Conservation (phyloP, 2,329 filamentous ascomycete species). For the Metarhizium brunneum region DNA sequence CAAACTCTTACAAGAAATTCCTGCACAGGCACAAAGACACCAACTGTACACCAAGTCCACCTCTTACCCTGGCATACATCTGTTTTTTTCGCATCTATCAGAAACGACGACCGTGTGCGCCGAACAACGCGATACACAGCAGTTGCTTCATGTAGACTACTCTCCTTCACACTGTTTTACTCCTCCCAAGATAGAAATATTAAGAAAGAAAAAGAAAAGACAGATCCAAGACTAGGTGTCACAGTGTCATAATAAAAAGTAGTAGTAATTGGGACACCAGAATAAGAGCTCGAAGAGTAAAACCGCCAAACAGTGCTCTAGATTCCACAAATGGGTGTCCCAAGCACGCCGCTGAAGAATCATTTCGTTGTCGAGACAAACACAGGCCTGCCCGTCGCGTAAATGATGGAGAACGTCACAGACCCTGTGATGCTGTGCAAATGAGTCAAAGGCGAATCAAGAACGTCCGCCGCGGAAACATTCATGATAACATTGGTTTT, state of each 20-base stretch:
- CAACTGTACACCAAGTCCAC: background rate
- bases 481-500: background rate
- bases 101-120: constrained; percentile 2
- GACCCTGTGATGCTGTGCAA: background rate
- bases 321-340: background rate
- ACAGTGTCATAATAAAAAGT: background rate
- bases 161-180: background rate
- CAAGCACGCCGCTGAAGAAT: background rate
- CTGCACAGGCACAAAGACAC: background rate
- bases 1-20: background rate
- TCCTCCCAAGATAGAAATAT: background rate
- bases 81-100: background rate
- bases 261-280: constrained; percentile 2
- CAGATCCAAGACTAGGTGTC: background rate
- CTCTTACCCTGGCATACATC: background rate
- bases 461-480: background rate
- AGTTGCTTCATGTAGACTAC: background rate
- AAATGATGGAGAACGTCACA: background rate
- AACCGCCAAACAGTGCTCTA: background rate
- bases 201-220: constrained; percentile 1
- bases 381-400: background rate
- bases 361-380: background rate
- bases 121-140: constrained; percentile 7
- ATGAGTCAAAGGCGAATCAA: background rate
- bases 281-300: constrained; percentile 5